A percentile compares a stretch with the other conserved stretches of the same genome.
Conservation (phyloP, 2,329 filamentous ascomycete genomes). For the Curvularia sp. region DNA sequence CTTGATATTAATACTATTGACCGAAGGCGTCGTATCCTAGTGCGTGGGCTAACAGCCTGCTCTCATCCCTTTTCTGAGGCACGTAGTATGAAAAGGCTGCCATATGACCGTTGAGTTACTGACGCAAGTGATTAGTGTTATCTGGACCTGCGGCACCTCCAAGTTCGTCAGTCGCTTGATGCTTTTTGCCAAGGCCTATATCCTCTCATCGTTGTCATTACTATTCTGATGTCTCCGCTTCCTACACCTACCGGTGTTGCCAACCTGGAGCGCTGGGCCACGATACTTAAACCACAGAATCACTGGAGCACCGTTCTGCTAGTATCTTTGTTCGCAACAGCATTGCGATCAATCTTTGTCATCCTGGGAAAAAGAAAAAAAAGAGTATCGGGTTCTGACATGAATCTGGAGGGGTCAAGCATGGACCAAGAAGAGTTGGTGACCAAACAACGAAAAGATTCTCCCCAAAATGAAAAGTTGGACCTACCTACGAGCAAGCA, state of each 20-base stretch:
- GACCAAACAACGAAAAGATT: constrained; percentile 11
- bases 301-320: constrained; percentile 31
- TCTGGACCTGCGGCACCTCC: constrained; percentile 39
- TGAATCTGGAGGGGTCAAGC: constrained; percentile 4
- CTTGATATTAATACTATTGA: constrained; percentile 24
- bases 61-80: constrained; percentile 36
- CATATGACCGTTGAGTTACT: constrained; percentile 32
- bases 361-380: constrained; percentile 28
- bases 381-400: constrained; percentile 12
- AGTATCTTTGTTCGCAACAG: constrained; percentile 26
- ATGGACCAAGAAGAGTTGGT: constrained; percentile 1
- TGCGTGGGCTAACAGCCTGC: constrained; percentile 47
- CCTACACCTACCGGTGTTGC: constrained; percentile 23
- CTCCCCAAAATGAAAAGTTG: constrained; percentile 2
- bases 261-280: constrained; percentile 21
- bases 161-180: constrained; percentile 27
- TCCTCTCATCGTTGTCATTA: constrained; percentile 20
- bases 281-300: constrained; percentile 11
- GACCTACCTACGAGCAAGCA: neutral
- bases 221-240: constrained; percentile 43
- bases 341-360: constrained; percentile 24
- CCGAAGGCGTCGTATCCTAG: constrained; percentile 37
- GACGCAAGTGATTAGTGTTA: constrained; percentile 38
- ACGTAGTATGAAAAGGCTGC: constrained; percentile 46
- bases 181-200: constrained; percentile 30